Conservation (phyloP, 2,329 filamentous ascomycete species). For the Hypoxylon sp. region DNA sequence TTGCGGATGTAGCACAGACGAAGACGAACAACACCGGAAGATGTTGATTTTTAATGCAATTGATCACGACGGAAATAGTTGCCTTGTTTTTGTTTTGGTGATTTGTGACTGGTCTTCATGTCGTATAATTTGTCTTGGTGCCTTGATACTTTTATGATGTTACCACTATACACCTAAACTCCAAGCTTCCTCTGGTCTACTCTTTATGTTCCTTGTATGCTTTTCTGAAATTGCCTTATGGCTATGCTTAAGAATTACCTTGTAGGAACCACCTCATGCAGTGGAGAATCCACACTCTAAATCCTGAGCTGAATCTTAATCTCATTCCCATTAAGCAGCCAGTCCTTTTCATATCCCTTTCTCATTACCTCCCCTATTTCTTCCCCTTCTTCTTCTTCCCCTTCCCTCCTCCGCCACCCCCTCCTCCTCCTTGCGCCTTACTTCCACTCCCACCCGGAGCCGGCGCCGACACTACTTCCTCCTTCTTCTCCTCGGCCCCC, state of each 20-base stretch:
- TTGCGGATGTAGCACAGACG: conserved; percentile 29
- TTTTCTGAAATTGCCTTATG: conserved; percentile 11
- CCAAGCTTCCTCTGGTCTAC: neutral
- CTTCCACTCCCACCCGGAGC: conserved; percentile 41
- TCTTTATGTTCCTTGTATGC: neutral
- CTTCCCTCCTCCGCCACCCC: conserved; percentile 61
- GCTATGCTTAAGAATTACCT: neutral
- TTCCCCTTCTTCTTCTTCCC: conserved; percentile 82
- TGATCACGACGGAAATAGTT: conserved; percentile 39
- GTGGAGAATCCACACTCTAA: neutral
- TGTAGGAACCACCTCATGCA: neutral
- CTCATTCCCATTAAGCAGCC: neutral
- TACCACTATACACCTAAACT: neutral
- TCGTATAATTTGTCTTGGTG: neutral
- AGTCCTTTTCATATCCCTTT: neutral
- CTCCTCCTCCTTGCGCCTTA: conserved; percentile 51
- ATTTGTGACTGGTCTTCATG: neutral
- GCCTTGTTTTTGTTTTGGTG: neutral
- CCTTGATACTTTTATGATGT: neutral
- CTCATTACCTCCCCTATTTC: conserved; percentile 62
- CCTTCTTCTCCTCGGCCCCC: conserved; percentile 47
- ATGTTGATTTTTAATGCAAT: conserved; percentile 38
- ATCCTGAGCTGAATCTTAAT: neutral
- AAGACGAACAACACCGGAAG: neutral
- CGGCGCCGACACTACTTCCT: conserved; percentile 20